Evolutionary conservation across 352 stramenopile species (phyloP).

Genomic region (Globisporangium emineosum): DNA sequence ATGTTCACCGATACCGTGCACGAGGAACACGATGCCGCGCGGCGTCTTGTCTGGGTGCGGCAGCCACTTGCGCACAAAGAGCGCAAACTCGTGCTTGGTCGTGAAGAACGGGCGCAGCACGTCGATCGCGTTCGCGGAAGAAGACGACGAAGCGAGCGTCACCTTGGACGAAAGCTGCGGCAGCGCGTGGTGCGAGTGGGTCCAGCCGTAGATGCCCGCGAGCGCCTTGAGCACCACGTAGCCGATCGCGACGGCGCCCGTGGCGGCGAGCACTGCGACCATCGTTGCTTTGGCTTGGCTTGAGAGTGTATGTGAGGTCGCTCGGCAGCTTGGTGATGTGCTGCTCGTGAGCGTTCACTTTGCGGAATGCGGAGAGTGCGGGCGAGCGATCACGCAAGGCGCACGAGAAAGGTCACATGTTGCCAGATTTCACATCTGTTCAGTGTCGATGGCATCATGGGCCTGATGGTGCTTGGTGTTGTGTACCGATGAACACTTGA

Average conservation of each 20-base stretch:
- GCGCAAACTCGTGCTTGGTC: conserved; percentile 34
- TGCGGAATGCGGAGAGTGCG: background rate
- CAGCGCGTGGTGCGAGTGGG: conserved; percentile 19
- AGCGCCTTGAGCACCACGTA: conserved; percentile 8
- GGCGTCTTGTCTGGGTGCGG: conserved; percentile 21
- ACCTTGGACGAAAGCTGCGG: conserved; percentile 11
- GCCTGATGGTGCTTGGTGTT: background rate
- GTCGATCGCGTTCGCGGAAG: conserved; percentile 9
- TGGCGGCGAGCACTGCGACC: conserved; percentile 11
- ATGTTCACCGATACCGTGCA: conserved; percentile 59
- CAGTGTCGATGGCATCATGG: background rate
- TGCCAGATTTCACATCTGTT: background rate
- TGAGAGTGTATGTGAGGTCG: background rate
- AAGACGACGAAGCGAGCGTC: background rate
- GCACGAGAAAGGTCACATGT: background rate
- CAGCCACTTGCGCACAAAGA: conserved; percentile 48
- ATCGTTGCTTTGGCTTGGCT: conserved; percentile 1
- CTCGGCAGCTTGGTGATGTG: background rate
- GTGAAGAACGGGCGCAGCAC: conserved; percentile 30
- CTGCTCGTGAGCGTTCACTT: background rate
- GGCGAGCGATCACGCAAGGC: background rate
- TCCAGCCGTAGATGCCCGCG: conserved; percentile 9
- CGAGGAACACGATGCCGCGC: conserved; percentile 44
- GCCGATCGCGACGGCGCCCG: conserved; percentile 18
- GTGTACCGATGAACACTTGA: no score